Evolutionary conservation across 805 yeast species (phyloP).

Genomic region (Lipomyces sp.): DNA sequence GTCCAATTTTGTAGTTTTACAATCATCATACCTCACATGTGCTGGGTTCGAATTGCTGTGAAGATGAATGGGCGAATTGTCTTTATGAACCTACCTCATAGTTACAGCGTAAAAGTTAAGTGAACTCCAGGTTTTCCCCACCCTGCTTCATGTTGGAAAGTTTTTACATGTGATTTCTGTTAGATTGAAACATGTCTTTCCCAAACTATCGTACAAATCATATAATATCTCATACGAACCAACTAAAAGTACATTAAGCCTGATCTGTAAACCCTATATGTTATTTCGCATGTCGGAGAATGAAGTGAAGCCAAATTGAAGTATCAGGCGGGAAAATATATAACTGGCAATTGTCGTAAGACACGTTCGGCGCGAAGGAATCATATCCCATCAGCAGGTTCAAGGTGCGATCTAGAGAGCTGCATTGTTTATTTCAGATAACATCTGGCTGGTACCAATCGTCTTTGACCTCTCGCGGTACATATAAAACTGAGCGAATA

Average conservation of each 20-base stretch:
- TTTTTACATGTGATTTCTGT: background rate
- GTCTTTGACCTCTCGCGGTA: conserved; percentile 50
- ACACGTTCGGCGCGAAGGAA: background rate
- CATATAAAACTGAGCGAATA: conserved; percentile 68
- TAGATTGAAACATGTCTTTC: background rate
- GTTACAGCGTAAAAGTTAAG: too few relatives aligned
- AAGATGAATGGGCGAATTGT: background rate
- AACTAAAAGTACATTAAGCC: background rate
- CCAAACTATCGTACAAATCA: background rate
- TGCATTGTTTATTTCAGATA: background rate
- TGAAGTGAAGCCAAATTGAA: background rate
- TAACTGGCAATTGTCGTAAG: background rate
- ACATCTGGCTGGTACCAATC: background rate
- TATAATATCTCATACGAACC: background rate
- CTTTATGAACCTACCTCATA: too few relatives aligned
- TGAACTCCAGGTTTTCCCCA: too few relatives aligned
- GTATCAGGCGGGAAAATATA: too few relatives aligned
- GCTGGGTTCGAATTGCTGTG: background rate
- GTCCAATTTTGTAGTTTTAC: conserved; percentile 2
- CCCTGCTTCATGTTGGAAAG: background rate
- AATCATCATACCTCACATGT: background rate
- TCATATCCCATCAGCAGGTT: background rate
- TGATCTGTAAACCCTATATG: background rate
- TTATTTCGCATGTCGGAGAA: background rate
- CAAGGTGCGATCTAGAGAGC: background rate